Percentiles rank a stretch among this genome's conserved stretches.
Evolutionary conservation across 306 rosid genomes (phyloP).

Genomic region (Cicer yamashitae): DNA sequence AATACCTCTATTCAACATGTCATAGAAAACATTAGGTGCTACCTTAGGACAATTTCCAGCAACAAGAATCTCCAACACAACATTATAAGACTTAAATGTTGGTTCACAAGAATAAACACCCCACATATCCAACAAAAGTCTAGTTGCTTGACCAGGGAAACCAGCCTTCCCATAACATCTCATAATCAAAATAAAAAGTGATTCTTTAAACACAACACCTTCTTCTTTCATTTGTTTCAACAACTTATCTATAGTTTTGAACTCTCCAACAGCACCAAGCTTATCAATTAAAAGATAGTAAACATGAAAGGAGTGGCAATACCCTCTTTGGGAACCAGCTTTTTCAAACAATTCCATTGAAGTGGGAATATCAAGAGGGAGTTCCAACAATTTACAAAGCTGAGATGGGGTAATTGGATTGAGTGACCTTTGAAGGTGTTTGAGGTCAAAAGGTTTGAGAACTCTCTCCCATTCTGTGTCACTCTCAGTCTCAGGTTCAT

Average conservation of each 20-base stretch:
- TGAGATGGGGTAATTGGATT: conserved; percentile 68
- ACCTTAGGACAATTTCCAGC: conserved; percentile 71
- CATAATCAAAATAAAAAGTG: conserved; percentile 76
- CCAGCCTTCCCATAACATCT: conserved; percentile 74
- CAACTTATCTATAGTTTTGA: conserved; percentile 69
- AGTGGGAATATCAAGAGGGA: conserved; percentile 79
- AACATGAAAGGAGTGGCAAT: conserved; percentile 74
- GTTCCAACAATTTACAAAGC: conserved; percentile 71
- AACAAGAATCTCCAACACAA: conserved; percentile 73
- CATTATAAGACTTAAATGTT: conserved; percentile 78
- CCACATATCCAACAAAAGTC: conserved; percentile 88
- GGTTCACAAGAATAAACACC: conserved; percentile 69
- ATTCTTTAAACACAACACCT: conserved; percentile 70
- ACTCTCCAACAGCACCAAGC: conserved; percentile 77
- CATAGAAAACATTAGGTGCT: conserved; percentile 80
- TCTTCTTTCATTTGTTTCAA: conserved; percentile 83
- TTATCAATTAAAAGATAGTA: conserved; percentile 69
- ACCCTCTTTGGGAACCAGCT: conserved; percentile 75
- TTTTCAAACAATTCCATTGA: conserved; percentile 71
- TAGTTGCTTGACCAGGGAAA: conserved; percentile 85
- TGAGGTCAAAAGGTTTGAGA: conserved; percentile 81
- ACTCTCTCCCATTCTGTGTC: conserved; percentile 84
- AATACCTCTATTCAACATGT: conserved; percentile 80
- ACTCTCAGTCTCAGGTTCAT: conserved; percentile 50
- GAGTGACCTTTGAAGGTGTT: conserved; percentile 67